Evolutionary conservation across 805 yeast species (phyloP), one percentile per base, ranked within the genome.

Genomic region (Sugiyamaella floridensis): DNA sequence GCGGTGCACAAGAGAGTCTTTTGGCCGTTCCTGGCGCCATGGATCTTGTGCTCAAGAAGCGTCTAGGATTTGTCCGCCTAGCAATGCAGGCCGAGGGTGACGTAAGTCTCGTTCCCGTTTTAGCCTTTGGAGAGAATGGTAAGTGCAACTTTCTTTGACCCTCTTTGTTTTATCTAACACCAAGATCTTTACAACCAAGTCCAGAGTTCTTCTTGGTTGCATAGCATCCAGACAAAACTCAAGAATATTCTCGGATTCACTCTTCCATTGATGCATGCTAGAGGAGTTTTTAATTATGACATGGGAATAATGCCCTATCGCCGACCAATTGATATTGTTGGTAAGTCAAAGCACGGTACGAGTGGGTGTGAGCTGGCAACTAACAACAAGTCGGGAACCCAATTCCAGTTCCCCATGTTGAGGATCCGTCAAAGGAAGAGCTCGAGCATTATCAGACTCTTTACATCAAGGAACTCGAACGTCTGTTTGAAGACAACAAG

Each of bases 1-100:
- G 99, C 1, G 99, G 99, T 0, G 98, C 98, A 0, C 86, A 89
- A 55, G 99, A 93, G 63, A 82, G 95, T 1, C 72, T 93, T 40
- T 66, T 87, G 26, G 80, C 87, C 5, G 72, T 74, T 50, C 82
- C 85, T 0, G 80, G 81, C 8, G 64, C 69, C 0, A 77, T 81
- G 58, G 85, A 85, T 53, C 70, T 93, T 46, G 87, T 93, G 0
- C 70, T 93, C 43, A 76, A 82, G 42, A 83, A 81, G 57, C 76
- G 99, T 41, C 86, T 83, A 62, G 99, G 99, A 0, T 93, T 93
- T 68, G 82, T 93, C 28, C 88, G 85, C 61, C 65, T 93, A 32
- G 99, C 98, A 0, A 71, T 93, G 55, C 83, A 83, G 63, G 71
- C 83, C 14, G 34, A 16, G 7, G 92, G 92, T 1, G 86, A 89